These are phyloP conservation scores for Curvularia sp. DNA, from an alignment of 2,329 filamentous ascomycete species.

Conservation along the genomic window DNA sequence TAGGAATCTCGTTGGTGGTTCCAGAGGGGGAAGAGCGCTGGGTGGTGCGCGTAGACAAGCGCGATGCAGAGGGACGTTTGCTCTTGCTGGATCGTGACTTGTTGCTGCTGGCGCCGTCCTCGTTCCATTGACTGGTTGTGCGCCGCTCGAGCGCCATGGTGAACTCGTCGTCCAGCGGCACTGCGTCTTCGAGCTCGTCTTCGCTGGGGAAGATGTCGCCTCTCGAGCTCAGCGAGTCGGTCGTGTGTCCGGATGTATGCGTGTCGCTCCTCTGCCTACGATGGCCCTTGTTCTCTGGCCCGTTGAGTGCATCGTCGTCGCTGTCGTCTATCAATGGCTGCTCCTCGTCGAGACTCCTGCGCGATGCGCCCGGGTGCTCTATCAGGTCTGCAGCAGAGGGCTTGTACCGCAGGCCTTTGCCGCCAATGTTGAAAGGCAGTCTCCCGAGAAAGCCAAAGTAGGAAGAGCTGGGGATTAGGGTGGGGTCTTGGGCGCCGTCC, in stretches of 20 bases:
- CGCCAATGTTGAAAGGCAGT: slow-evolving; percentile 84
- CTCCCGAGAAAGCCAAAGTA: slow-evolving; percentile 84
- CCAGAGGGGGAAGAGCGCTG: slow-evolving; percentile 31
- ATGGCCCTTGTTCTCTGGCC: slow-evolving; percentile 46
- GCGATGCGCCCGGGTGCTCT: slow-evolving; percentile 74
- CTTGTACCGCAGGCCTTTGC: slow-evolving; percentile 80
- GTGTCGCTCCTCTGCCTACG: slow-evolving; percentile 76
- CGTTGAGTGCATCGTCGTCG: slow-evolving; percentile 53
- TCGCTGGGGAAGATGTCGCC: slow-evolving; percentile 93
- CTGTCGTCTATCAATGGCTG: slow-evolving; percentile 73
- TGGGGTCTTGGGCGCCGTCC: slow-evolving; percentile 71
- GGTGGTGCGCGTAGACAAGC: slow-evolving; percentile 54
- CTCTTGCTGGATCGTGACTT: slow-evolving; percentile 56
- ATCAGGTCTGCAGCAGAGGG: slow-evolving; percentile 90
- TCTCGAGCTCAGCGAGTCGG: slow-evolving; percentile 83
- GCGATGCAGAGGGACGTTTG: slow-evolving; percentile 57
- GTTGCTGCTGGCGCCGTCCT: slow-evolving; percentile 76
- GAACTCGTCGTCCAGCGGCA: slow-evolving; percentile 93
- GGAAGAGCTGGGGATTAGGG: slow-evolving; percentile 86
- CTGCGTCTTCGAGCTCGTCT: slow-evolving; percentile 83
- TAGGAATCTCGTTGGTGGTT: slow-evolving; percentile 51
- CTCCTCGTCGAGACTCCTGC: slow-evolving; percentile 65
- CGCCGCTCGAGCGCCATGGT: slow-evolving; percentile 80
- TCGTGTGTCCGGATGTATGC: slow-evolving; percentile 78
- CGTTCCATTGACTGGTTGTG: slow-evolving; percentile 63